Evolutionary conservation across 257 asterid genomes (phyloP).

Genomic region (Gentiana macrophylla): DNA sequence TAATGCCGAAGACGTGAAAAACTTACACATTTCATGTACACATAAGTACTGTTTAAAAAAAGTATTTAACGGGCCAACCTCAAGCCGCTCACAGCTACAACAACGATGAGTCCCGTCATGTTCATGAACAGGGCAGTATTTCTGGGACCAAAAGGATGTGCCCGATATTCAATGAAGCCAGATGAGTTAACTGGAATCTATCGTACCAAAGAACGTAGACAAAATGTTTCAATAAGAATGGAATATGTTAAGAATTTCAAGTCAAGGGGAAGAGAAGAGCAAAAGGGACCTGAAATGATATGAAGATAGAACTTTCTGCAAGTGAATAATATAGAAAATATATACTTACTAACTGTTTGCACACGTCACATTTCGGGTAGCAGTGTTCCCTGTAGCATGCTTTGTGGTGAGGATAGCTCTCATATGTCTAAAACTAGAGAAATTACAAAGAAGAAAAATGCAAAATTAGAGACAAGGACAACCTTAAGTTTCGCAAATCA

Average conservation of each 20-base stretch:
- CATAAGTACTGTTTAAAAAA: too few species aligned
- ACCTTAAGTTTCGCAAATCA: too few species aligned
- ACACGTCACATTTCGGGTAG: conserved; percentile 90
- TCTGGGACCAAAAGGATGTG: conserved; percentile 98
- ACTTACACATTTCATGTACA: not conserved
- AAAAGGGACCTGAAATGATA: too few species aligned
- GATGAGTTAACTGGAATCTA: conserved; percentile 91
- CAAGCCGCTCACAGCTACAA: conserved; percentile 97
- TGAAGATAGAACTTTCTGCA: too few species aligned
- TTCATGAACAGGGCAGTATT: conserved; percentile 95
- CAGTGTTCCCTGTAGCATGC: conserved; percentile 87
- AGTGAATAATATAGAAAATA: not conserved
- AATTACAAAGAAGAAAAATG: conserved; percentile 6
- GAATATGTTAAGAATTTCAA: too few species aligned
- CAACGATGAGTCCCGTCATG: conserved; percentile 94
- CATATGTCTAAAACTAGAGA: conserved; percentile 71
- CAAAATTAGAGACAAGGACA: conserved; percentile 1
- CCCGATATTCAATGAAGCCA: conserved; percentile 89
- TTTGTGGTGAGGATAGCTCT: conserved; percentile 72
- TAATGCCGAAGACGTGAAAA: not conserved
- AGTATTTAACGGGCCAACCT: conserved; percentile 30
- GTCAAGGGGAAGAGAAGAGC: too few species aligned
- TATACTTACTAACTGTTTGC: conserved; percentile 76
- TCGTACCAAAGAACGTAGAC: too few species aligned
- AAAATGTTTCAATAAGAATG: too few species aligned